A percentile compares a stretch with the other conserved stretches of the same genome.
Conservation (phyloP, 2,329 filamentous ascomycete genomes). For the Pezicula rhizophila region DNA sequence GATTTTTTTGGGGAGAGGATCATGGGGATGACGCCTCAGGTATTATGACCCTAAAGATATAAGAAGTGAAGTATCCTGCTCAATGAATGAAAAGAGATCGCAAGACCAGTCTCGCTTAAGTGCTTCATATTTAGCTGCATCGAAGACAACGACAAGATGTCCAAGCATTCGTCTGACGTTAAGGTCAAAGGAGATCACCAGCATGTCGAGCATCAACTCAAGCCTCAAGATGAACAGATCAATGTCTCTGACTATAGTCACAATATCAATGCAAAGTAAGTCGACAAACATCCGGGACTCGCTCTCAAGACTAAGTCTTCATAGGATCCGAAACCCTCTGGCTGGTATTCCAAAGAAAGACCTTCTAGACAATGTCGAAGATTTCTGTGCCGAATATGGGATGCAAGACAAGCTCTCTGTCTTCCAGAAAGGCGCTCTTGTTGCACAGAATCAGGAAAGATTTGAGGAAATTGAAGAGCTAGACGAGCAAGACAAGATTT, state of each 20-base stretch:
- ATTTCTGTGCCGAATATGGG: slow-evolving; percentile 51
- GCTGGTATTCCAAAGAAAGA: slow-evolving; percentile 43
- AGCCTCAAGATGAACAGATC: slow-evolving; percentile 4
- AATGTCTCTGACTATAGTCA: slow-evolving; percentile 19
- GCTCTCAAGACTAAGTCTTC: not conserved
- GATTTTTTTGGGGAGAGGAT: too few relatives aligned
- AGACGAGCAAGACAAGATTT: slow-evolving; percentile 20
- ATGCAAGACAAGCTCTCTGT: slow-evolving; percentile 34
- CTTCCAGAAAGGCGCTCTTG: slow-evolving; percentile 28
- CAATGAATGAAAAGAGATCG: too few relatives aligned
- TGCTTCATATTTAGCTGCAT: not conserved
- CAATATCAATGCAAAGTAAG: slow-evolving; percentile 29
- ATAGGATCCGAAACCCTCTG: slow-evolving; percentile 47
- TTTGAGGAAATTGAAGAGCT: slow-evolving; percentile 16
- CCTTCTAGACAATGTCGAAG: slow-evolving; percentile 47
- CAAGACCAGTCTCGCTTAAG: too few relatives aligned
- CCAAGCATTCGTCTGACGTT: slow-evolving; percentile 6
- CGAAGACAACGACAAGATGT: slow-evolving; percentile 7
- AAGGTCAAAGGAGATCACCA: slow-evolving; percentile 9
- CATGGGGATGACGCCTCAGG: too few relatives aligned
- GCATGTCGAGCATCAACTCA: slow-evolving; percentile 1
- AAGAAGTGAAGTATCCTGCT: too few relatives aligned
- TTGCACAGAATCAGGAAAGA: slow-evolving; percentile 28
- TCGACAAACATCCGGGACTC: not conserved
- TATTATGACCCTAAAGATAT: too few relatives aligned